These are phyloP conservation scores for Ophiostoma sp. DNA, from an alignment of 2,329 filamentous ascomycete species.

Conservation along the genomic window DNA sequence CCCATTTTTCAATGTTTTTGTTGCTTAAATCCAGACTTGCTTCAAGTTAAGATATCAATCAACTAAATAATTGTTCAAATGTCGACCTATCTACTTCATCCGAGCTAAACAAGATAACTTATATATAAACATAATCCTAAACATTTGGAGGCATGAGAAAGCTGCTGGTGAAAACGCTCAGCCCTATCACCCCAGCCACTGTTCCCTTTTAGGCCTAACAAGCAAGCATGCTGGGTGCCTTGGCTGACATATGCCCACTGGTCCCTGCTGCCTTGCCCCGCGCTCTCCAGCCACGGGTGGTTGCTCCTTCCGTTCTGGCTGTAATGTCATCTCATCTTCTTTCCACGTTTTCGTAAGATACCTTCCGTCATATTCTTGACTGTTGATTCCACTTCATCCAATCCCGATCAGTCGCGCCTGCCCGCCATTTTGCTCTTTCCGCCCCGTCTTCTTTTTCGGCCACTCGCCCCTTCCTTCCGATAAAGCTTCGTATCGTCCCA, in stretches of 20 bases:
- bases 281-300: neutral
- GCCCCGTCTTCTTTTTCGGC: neutral
- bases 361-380: neutral
- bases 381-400: neutral
- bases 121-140: neutral
- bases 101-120: too few relatives aligned
- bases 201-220: neutral
- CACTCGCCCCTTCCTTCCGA: neutral
- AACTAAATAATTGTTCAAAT: too few relatives aligned
- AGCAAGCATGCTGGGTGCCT: neutral
- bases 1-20: too few relatives aligned
- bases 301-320: conserved; percentile 12
- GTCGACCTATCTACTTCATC: too few relatives aligned
- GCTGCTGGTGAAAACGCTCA: neutral
- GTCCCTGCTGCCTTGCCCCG: neutral
- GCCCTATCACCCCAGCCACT: neutral
- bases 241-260: neutral
- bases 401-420: conserved; percentile 3
- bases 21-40: neutral
- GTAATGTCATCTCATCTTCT: neutral
- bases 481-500: neutral
- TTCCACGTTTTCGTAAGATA: neutral
- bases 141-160: too few relatives aligned
- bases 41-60: too few relatives aligned
- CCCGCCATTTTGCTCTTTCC: neutral